Conservation (phyloP, 2,329 filamentous ascomycete species). For the Pestalotiopsis sp. region DNA sequence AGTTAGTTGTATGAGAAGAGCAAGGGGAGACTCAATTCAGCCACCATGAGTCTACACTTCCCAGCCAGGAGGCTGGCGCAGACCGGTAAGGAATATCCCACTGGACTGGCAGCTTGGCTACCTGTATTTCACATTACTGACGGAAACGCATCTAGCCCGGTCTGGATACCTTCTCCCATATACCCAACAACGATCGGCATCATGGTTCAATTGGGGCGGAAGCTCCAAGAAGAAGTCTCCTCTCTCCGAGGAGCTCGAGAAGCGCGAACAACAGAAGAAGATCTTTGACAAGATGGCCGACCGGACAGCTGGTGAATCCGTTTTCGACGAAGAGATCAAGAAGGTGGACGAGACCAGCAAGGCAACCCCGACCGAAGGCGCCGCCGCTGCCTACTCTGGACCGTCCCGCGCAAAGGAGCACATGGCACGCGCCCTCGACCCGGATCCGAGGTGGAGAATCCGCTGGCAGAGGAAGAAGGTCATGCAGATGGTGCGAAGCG, state of each 20-base stretch:
- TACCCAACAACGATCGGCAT: conserved; percentile 45
- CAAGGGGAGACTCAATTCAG: conserved; percentile 17
- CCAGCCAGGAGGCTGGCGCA: conserved; percentile 64
- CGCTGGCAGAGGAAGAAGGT: conserved; percentile 86
- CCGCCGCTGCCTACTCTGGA: conserved; percentile 18
- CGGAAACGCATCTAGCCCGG: conserved; percentile 17
- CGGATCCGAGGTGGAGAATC: conserved; percentile 70
- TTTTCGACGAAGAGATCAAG: conserved; percentile 64
- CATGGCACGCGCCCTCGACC: conserved; percentile 71
- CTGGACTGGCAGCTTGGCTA: conserved; percentile 15
- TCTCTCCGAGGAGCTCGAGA: conserved; percentile 32
- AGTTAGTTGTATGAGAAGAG: background rate
- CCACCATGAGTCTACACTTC: conserved; percentile 66
- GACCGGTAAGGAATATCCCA: conserved; percentile 52
- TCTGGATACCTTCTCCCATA: conserved; percentile 30
- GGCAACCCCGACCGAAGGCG: conserved; percentile 4
- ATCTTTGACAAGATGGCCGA: conserved; percentile 45
- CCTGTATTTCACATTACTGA: conserved; percentile 7
- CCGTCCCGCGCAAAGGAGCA: conserved; percentile 50
- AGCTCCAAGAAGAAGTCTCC: conserved; percentile 25
- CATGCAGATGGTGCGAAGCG: conserved; percentile 71
- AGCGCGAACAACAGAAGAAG: conserved; percentile 44
- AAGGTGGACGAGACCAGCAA: conserved; percentile 23
- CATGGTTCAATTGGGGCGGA: conserved; percentile 44
- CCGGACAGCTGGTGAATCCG: conserved; percentile 54